Percentiles rank a stretch among this genome's conserved stretches.
phyloP scores from a whole-genome alignment of 2,329 filamentous ascomycete genomes.

The Pezicula neosporulosa region DNA sequence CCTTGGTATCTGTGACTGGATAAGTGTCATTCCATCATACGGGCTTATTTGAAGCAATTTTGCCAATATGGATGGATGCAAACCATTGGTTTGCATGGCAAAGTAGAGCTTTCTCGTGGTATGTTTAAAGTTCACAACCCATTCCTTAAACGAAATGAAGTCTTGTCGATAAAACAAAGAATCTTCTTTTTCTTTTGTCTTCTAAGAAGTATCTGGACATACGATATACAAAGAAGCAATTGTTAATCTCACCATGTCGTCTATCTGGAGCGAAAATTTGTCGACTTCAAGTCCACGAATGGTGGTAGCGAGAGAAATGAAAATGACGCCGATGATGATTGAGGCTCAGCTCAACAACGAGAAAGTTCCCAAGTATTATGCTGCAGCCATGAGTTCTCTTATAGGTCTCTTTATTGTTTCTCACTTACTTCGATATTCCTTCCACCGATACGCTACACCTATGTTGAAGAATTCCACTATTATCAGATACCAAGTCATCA shows the following conservation, averaged over 20 bases:
- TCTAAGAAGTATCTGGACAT: too few relatives aligned
- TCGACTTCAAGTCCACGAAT: neutral
- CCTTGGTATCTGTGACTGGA: neutral
- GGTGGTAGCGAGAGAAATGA: neutral
- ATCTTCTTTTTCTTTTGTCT: too few relatives aligned
- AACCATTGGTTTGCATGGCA: neutral
- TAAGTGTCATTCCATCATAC: neutral
- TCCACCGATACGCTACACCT: slow-evolving; percentile 10
- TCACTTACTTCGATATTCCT: slow-evolving; percentile 16
- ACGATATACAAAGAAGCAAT: too few relatives aligned
- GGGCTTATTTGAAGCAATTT: neutral
- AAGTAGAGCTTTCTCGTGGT: neutral
- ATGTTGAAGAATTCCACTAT: neutral
- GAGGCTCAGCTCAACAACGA: slow-evolving; percentile 6
- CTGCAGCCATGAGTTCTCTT: slow-evolving; percentile 14
- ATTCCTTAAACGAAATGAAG: neutral
- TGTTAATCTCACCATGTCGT: too few relatives aligned
- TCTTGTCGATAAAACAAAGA: neutral
- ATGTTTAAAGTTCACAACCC: neutral
- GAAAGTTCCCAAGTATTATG: slow-evolving; percentile 15
- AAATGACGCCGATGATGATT: neutral
- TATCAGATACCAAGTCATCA: neutral
- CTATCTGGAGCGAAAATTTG: neutral
- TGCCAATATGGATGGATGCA: neutral
- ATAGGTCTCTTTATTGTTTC: slow-evolving; percentile 17